phyloP scores from a whole-genome alignment of 2,329 filamentous ascomycete genomes.

The Lecanicillium sp. region DNA sequence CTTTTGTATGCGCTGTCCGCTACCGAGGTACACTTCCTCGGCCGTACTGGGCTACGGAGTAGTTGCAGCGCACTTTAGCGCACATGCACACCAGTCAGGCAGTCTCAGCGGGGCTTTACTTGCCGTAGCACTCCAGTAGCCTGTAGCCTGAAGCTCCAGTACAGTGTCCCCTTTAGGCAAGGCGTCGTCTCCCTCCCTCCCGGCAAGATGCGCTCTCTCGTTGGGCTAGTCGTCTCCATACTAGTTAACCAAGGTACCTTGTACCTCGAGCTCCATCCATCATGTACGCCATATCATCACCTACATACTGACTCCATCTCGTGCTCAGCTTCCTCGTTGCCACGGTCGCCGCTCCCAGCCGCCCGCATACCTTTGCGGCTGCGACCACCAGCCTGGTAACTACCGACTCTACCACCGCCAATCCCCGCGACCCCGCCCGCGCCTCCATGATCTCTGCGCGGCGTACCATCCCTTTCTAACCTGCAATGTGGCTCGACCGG shows the following conservation, averaged over 20 bases:
- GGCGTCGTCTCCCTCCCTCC: background rate
- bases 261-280: slow-evolving; percentile 6
- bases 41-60: no score
- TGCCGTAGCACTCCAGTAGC: background rate
- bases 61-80: background rate
- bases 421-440: background rate
- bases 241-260: slow-evolving; percentile 3
- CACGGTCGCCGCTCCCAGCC: background rate
- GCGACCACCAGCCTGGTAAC: no score
- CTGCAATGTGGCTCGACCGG: slow-evolving; percentile 83
- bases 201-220: slow-evolving; percentile 3
- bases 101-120: no score
- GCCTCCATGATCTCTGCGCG: slow-evolving; percentile 15
- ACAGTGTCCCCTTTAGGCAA: slow-evolving; percentile 11
- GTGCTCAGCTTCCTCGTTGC: background rate
- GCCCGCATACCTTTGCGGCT: no score
- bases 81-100: background rate
- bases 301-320: slow-evolving; percentile 8
- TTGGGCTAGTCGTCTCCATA: background rate
- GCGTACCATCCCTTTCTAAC: slow-evolving; percentile 6
- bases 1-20: background rate
- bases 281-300: slow-evolving; percentile 10
- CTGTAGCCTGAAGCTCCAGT: no score
- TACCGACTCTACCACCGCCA: background rate
- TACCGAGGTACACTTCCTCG: no score